Conservation (phyloP, 352 stramenopile genomes). For the Saprolegnia diclina region DNA sequence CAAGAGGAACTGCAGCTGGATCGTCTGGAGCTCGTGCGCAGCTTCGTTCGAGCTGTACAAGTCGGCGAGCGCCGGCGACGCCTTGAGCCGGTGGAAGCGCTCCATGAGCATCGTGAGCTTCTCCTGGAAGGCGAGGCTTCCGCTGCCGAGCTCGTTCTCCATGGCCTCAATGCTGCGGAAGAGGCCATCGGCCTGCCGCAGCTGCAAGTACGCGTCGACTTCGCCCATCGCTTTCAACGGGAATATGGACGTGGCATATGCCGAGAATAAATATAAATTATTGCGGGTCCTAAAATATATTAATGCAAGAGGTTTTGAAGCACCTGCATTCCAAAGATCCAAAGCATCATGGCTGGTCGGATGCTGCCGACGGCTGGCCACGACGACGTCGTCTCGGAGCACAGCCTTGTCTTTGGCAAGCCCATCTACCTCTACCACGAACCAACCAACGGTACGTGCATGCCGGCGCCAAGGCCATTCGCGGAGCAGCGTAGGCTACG, state of each 20-base stretch:
- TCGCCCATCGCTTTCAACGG: slow-evolving; percentile 15
- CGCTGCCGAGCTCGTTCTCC: slow-evolving; percentile 40
- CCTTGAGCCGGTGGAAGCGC: slow-evolving; percentile 49
- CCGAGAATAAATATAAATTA: background rate
- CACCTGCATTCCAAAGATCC: no score
- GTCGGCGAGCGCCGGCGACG: slow-evolving; percentile 55
- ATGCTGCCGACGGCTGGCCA: no score
- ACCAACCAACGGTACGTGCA: background rate
- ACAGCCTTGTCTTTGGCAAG: slow-evolving; percentile 10
- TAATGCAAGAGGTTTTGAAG: no score
- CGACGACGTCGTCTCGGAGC: background rate
- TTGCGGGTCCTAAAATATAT: background rate
- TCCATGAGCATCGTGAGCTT: slow-evolving; percentile 36
- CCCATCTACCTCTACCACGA: slow-evolving; percentile 5
- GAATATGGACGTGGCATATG: background rate
- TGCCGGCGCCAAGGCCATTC: background rate
- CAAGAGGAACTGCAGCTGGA: slow-evolving; percentile 76
- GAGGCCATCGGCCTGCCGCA: slow-evolving; percentile 12
- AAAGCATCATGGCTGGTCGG: no score
- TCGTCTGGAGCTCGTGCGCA: slow-evolving; percentile 74
- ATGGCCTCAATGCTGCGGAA: slow-evolving; percentile 30
- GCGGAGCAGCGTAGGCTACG: slow-evolving; percentile 9
- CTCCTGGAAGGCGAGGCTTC: slow-evolving; percentile 44
- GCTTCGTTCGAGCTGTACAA: slow-evolving; percentile 45
- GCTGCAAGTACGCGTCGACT: slow-evolving; percentile 21